These are phyloP conservation scores for Physaria fendleri DNA, from an alignment of 345 rosid genomes.

Conservation along the genomic window DNA sequence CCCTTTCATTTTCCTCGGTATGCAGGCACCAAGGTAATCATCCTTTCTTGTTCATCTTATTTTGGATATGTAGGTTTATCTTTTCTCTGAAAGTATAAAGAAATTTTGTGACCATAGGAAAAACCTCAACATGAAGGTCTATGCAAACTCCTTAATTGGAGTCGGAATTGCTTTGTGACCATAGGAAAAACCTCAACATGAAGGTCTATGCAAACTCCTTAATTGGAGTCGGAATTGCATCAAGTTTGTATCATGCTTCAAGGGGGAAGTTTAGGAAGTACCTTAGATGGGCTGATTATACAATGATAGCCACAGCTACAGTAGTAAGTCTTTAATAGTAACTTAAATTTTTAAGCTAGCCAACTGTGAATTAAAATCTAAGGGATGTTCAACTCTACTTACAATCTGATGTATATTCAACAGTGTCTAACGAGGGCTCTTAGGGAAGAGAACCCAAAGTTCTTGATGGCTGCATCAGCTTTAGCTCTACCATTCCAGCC, in stretches of 20 bases:
- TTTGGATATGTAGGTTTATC: background rate
- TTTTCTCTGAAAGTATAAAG: too few species aligned
- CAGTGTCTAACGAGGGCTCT: constrained; percentile 88
- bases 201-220: constrained; percentile 90
- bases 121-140: constrained; percentile 58
- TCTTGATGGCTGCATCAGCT: constrained; percentile 93
- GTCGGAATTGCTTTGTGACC: constrained; percentile 93
- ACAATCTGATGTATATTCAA: background rate
- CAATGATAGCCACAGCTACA: constrained; percentile 87
- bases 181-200: constrained; percentile 66
- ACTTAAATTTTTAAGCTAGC: background rate
- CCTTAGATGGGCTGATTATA: constrained; percentile 84
- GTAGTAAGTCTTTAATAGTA: constrained; percentile 45
- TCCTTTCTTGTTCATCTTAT: background rate
- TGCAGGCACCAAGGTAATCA: constrained; percentile 84
- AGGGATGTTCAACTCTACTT: background rate
- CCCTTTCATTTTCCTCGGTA: constrained; percentile 81
- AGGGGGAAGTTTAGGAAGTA: constrained; percentile 71
- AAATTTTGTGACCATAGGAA: too few species aligned
- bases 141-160: constrained; percentile 93
- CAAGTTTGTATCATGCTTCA: constrained; percentile 84
- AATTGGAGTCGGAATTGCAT: constrained; percentile 86
- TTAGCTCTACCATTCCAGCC: constrained; percentile 69
- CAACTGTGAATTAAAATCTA: background rate
- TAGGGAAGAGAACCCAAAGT: constrained; percentile 81